Evolutionary conservation across 805 yeast genomes (phyloP).

Genomic region (Starmerella asiatica): DNA sequence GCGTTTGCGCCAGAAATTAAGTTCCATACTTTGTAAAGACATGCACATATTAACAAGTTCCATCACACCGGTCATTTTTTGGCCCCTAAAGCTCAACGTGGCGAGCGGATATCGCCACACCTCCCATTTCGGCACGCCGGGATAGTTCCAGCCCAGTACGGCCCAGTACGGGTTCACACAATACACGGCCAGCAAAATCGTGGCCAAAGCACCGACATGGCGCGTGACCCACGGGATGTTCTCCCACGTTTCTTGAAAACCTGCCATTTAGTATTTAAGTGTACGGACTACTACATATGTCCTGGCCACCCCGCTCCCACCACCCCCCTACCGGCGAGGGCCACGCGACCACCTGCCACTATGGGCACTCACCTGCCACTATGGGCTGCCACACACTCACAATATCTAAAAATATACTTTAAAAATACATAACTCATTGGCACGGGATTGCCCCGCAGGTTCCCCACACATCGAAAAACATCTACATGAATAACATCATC

Average conservation of each 20-base stretch:
- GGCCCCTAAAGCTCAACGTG: constrained; percentile 9
- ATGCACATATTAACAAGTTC: constrained; percentile 8
- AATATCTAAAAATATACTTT: too few species aligned
- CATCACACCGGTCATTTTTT: constrained; percentile 5
- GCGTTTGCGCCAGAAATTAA: constrained; percentile 4
- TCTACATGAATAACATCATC: too few species aligned
- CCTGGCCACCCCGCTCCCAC: too few species aligned
- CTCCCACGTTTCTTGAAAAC: constrained; percentile 15
- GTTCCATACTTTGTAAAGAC: constrained; percentile 9
- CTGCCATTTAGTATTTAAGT: too few species aligned
- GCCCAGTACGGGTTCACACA: constrained; percentile 8
- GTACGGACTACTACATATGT: too few species aligned
- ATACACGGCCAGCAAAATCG: constrained; percentile 1
- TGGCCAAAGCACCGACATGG: constrained; percentile 3
- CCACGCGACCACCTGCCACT: too few species aligned
- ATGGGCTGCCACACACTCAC: too few species aligned
- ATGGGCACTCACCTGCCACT: too few species aligned
- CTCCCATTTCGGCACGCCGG: constrained; percentile 11
- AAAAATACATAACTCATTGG: too few species aligned
- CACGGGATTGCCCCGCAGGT: too few species aligned
- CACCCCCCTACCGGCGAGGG: too few species aligned
- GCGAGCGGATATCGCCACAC: constrained; percentile 14
- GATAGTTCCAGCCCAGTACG: constrained; percentile 12
- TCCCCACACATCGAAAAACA: too few species aligned
- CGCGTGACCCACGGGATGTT: constrained; percentile 16